Conservation (phyloP, 768 basidiomycete species). For the Sistotremastrum niveocremeum region DNA sequence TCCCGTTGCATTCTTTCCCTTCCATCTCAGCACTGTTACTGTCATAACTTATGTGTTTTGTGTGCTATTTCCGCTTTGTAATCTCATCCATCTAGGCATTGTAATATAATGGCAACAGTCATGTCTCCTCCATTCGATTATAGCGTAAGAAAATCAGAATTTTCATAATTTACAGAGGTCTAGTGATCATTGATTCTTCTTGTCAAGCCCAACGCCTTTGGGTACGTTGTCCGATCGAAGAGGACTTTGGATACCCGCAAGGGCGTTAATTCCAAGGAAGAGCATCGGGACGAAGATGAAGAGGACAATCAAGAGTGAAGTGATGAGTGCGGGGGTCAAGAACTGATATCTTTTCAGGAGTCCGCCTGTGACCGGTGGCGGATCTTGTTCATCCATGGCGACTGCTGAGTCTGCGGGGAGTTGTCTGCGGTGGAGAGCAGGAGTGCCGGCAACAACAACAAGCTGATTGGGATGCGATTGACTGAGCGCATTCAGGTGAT, state of each 20-base stretch:
- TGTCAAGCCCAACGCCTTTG: conserved; percentile 58
- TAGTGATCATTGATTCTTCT: conserved; percentile 51
- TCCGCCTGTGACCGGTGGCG: conserved; percentile 34
- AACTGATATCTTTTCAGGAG: conserved; percentile 66
- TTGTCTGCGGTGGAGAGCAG: conserved; percentile 20
- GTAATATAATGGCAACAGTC: too few species aligned
- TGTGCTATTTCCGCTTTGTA: too few species aligned
- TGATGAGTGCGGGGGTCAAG: conserved; percentile 64
- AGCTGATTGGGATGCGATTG: conserved; percentile 17
- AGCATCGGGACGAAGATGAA: conserved; percentile 58
- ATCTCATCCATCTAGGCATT: too few species aligned
- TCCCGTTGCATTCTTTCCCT: too few species aligned
- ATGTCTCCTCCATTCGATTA: too few species aligned
- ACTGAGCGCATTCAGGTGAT: background rate
- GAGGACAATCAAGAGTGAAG: conserved; percentile 44
- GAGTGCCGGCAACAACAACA: background rate
- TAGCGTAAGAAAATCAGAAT: too few species aligned
- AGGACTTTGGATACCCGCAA: conserved; percentile 65
- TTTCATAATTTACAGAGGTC: too few species aligned
- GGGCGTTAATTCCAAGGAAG: conserved; percentile 46
- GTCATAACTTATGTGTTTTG: too few species aligned
- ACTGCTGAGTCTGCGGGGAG: conserved; percentile 11
- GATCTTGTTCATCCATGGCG: conserved; percentile 15
- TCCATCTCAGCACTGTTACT: too few species aligned
- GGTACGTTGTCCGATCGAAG: conserved; percentile 41